Conservation (phyloP, 495 filamentous ascomycete species). For the Bacidia gigantensis region DNA sequence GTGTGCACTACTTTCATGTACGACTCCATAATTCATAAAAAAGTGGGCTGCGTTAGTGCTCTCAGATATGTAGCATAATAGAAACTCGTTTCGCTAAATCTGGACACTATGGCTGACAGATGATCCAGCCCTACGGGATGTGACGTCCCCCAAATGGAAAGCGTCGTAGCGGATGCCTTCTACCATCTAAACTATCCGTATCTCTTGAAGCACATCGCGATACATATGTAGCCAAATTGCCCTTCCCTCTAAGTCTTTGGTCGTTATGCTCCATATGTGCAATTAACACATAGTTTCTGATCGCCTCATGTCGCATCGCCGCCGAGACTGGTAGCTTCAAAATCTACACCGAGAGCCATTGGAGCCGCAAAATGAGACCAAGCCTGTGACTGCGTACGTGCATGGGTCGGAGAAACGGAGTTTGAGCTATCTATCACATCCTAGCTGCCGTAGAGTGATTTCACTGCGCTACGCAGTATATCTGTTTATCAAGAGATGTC, state of each 20-base stretch:
- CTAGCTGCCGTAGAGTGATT: no score
- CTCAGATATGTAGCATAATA: no score
- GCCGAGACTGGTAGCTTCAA: background rate
- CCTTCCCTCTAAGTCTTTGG: background rate
- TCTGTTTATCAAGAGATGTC: conserved; percentile 44
- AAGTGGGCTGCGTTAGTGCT: no score
- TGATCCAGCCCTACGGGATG: background rate
- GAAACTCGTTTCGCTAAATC: no score
- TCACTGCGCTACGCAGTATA: no score
- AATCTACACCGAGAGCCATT: background rate
- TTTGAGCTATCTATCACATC: no score
- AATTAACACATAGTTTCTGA: background rate
- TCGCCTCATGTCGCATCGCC: background rate
- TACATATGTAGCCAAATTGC: background rate
- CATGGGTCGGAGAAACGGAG: background rate
- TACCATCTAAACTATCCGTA: no score
- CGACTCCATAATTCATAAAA: no score
- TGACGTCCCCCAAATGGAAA: background rate
- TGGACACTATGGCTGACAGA: background rate
- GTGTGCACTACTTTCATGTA: no score
- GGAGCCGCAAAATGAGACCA: background rate
- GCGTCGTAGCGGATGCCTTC: background rate
- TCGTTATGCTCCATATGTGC: background rate
- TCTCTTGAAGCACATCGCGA: no score
- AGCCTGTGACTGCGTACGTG: background rate